Evolutionary conservation across 2,329 filamentous ascomycete species (phyloP), one percentile per base, ranked within the genome.

Genomic region (Penicillium sp.): DNA sequence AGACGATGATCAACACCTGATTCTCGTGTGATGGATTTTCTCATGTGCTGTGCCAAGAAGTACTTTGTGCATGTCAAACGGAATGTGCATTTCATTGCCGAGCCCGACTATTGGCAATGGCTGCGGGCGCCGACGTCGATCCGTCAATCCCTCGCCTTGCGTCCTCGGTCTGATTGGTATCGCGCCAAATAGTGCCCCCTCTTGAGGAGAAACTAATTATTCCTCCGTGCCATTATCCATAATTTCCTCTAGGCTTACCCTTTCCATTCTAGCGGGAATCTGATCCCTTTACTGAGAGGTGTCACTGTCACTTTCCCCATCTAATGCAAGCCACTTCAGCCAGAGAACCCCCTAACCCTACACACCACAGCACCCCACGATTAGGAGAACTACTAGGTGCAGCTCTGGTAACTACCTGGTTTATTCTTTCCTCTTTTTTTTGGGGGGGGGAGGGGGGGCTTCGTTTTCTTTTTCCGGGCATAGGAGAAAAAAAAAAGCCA

Each of bases 81-180:
- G 65, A 68, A 68, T 69, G 64, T 54, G 49, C 61, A 58, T 50
- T 61, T 68, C 64, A 64, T 61, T 72, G 68, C 62, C 66, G 65
- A 68, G 63, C 16, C 57, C 51, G 62, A 73, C 71, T 73, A 73
- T 73, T 73, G 71, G 64, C 66, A 71, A 70, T 71, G 68, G 68
- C 66, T 65, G 67, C 67, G 66, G 68, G 65, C 65, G 56, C 69
- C 70, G 64, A 66, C 68, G 71, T 73, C 71, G 71, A 74, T 72
- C 71, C 66, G 64, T 66, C 64, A 62, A 63, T 67, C 62, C 61
- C 59, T 62, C 58, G 63, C 70, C 68, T 72, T 72, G 63, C 69
- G 61, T 70, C 63, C 44, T 41, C 57, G 47, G 53, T 41, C 57
- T 68, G 67, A 71, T 73, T 71, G 64, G 68, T 56, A 63, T 66